Percentiles rank a stretch among this genome's conserved stretches.
Evolutionary conservation across 306 rosid genomes (phyloP).

Genomic region (Acacia melanoxylon): DNA sequence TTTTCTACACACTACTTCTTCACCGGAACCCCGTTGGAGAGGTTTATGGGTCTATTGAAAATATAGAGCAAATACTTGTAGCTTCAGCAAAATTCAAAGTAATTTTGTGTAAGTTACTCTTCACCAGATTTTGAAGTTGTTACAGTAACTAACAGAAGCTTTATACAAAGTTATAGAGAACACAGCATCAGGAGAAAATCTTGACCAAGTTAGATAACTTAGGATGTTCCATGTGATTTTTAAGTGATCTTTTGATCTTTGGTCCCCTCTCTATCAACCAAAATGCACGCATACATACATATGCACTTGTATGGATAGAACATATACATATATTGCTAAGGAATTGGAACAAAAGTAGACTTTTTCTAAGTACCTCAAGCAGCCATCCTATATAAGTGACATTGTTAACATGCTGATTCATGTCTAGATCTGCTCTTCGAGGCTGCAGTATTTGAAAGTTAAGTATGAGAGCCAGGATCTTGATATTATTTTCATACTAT

Average conservation of each 20-base stretch:
- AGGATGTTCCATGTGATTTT: neutral
- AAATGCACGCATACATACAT: neutral
- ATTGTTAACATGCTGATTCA: conserved; percentile 96
- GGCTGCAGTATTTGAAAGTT: conserved; percentile 62
- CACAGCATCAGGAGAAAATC: neutral
- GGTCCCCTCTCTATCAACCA: neutral
- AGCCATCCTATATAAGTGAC: conserved; percentile 97
- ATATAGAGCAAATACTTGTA: neutral
- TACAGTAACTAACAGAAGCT: neutral
- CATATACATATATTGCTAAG: neutral
- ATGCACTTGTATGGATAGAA: neutral
- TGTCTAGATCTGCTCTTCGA: conserved; percentile 92
- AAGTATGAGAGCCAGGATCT: conserved; percentile 35
- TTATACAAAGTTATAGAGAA: neutral
- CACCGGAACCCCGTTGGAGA: neutral
- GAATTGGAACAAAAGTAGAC: conserved; percentile 15
- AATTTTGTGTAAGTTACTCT: neutral
- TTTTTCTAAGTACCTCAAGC: conserved; percentile 69
- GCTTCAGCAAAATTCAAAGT: neutral
- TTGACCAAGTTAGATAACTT: neutral
- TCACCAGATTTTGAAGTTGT: neutral
- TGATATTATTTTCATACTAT: neutral
- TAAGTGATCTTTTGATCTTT: neutral
- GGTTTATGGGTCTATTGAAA: neutral
- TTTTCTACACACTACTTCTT: neutral